Evolutionary conservation across 2,329 filamentous ascomycete species (phyloP), one percentile per base, ranked within the genome.

Genomic region (Fusarium scirpi): DNA sequence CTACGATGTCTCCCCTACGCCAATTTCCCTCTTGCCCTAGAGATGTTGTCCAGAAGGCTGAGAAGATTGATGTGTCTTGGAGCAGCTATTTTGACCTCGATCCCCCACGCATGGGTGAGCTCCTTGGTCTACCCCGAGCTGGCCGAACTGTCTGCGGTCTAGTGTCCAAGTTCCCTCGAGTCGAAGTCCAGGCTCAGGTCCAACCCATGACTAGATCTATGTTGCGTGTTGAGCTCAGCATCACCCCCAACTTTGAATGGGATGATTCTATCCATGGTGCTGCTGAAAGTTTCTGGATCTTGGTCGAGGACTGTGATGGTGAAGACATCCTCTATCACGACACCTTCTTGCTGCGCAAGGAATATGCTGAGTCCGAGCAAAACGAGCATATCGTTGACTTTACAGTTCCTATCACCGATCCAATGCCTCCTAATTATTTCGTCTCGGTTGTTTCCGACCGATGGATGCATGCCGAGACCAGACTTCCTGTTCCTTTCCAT

Each of bases 351-450:
- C 86, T 99, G 27, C 92, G 95, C 45, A 94, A 92, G 77, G 93
- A 97, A 68, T 98, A 97, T 77, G 94, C 94, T 7, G 84, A 89
- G 64, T 87, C 91, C 2, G 95, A 98, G 76, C 88, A 91, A 78
- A 98, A 95, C 70, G 95, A 98, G 82, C 96, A 99, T 80, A 82
- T 98, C 13, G 92, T 99, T 29, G 96, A 99, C 74, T 96, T 99
- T 75, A 98, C 95, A 0, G 95, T 98, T 5, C 93, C 96, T 1
- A 97, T 99, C 72, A 94, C 94, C 1, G 96, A 99, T 74, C 97
- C 97, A 0, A 97, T 98, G 92, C 96, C 96, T 16, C 96, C 97
- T 1, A 97, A 99, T 80, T 99, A 99, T 83, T 99, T 99, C 82
- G 94, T 99, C 75, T 96, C 94, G 1, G 89, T 99, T 41, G 83